A percentile compares a stretch with the other conserved stretches of the same genome.
Evolutionary conservation across 768 basidiomycete genomes (phyloP).

Genomic region (Cyclocybe aegerita): DNA sequence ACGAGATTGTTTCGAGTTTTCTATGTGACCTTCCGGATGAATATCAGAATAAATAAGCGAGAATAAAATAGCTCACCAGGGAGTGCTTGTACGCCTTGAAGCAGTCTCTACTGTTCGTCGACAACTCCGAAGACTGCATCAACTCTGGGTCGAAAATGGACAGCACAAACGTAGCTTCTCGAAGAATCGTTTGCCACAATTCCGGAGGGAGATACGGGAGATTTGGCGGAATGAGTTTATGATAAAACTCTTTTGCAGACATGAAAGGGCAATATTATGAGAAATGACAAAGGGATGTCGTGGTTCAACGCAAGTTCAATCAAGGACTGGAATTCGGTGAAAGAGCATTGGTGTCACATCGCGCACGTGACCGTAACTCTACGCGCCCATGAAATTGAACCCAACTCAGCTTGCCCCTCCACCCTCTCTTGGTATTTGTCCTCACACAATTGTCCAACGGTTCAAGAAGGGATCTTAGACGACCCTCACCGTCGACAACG

Average conservation of each 20-base stretch:
- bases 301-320: too few relatives aligned
- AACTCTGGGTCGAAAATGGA: slow-evolving; percentile 18
- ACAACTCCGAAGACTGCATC: slow-evolving; percentile 1
- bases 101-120: slow-evolving; percentile 7
- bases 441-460: too few relatives aligned
- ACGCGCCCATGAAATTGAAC: too few relatives aligned
- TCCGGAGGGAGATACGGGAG: slow-evolving; percentile 25
- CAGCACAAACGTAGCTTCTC: slow-evolving; percentile 24
- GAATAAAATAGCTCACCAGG: slow-evolving; percentile 17
- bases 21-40: slow-evolving; percentile 2
- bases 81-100: slow-evolving; percentile 14
- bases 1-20: slow-evolving; percentile 17
- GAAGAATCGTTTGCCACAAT: slow-evolving; percentile 25
- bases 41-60: not conserved
- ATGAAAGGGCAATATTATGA: slow-evolving; percentile 1
- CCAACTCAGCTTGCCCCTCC: too few relatives aligned
- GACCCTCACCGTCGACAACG: too few relatives aligned
- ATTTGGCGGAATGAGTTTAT: not conserved
- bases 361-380: too few relatives aligned
- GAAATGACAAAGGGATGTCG: too few relatives aligned
- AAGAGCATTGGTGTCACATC: too few relatives aligned
- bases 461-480: too few relatives aligned
- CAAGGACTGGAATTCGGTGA: too few relatives aligned
- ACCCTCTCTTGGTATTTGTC: too few relatives aligned
- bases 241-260: slow-evolving; percentile 20